These are phyloP conservation scores for Rhynchospora breviuscula DNA, from an alignment of 176 grass and related monocot species.

Conservation along the genomic window DNA sequence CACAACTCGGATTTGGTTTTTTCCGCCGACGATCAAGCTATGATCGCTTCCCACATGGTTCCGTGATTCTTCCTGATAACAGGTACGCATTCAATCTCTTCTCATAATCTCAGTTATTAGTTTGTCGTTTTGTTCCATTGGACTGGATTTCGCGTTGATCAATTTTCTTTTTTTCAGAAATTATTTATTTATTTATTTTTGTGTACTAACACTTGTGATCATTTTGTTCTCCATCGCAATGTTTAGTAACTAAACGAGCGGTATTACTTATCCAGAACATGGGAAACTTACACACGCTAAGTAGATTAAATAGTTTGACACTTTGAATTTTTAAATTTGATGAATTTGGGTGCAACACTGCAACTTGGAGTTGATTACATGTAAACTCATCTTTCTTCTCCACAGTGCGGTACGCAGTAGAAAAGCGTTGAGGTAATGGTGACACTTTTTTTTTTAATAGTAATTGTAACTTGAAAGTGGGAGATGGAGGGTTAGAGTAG, in stretches of 20 bases:
- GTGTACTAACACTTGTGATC: not conserved
- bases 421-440: too few species aligned
- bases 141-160: not conserved
- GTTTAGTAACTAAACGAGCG: not conserved
- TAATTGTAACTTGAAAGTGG: not conserved
- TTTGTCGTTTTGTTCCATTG: not conserved
- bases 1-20: conserved; percentile 40
- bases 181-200: too few species aligned
- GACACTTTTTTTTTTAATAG: not conserved
- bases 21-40: conserved; percentile 24
- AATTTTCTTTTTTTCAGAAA: not conserved
- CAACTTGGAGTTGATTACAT: not conserved
- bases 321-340: not conserved
- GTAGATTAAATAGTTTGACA: not conserved
- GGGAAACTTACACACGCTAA: not conserved
- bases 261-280: not conserved
- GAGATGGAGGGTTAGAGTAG: not conserved
- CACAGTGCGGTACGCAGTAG: not conserved
- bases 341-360: not conserved
- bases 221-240: too few species aligned
- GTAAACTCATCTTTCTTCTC: not conserved
- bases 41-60: conserved; percentile 28
- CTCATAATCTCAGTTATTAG: not conserved
- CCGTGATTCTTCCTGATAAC: conserved; percentile 76
- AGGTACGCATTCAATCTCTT: conserved; percentile 16